These are phyloP conservation scores for Aspergillus steynii DNA, from an alignment of 495 filamentous ascomycete genomes.

Conservation along the genomic window DNA sequence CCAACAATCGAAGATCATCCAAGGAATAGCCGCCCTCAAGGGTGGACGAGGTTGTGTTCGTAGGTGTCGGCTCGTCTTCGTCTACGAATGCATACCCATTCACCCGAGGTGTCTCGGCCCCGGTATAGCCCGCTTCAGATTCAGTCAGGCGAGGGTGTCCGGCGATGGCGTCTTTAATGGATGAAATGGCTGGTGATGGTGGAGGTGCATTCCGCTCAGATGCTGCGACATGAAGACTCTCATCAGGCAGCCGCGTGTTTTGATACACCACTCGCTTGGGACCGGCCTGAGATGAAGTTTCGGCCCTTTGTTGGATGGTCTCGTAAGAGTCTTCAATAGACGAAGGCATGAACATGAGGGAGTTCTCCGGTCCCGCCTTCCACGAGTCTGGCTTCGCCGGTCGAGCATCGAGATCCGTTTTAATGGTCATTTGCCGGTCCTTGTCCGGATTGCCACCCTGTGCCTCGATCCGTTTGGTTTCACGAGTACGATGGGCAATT, in stretches of 20 bases:
- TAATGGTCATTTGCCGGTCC: conserved; percentile 48
- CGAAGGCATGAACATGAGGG: conserved; percentile 80
- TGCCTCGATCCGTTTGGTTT: conserved; percentile 60
- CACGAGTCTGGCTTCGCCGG: conserved; percentile 79
- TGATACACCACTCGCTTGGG: conserved; percentile 78
- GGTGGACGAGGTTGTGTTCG: conserved; percentile 22
- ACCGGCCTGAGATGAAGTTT: conserved; percentile 68
- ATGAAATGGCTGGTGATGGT: conserved; percentile 78
- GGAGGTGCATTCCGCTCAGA: conserved; percentile 46
- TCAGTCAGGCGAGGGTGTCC: conserved; percentile 64
- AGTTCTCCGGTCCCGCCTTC: conserved; percentile 73
- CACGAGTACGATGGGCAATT: conserved; percentile 72
- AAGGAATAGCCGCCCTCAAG: conserved; percentile 9
- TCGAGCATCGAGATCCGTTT: conserved; percentile 62
- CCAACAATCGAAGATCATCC: conserved; percentile 46
- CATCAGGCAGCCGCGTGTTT: conserved; percentile 69
- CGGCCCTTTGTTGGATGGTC: conserved; percentile 66
- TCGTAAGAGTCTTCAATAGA: conserved; percentile 65
- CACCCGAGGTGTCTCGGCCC: conserved; percentile 82
- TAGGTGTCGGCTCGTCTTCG: conserved; percentile 59
- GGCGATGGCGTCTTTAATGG: conserved; percentile 82
- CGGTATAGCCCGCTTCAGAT: conserved; percentile 64
- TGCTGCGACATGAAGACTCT: conserved; percentile 29
- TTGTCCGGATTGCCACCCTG: conserved; percentile 27
- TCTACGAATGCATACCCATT: conserved; percentile 95